Percentiles rank a stretch among this genome's conserved stretches.
These are phyloP conservation scores for Fremontodendron californicum DNA, from an alignment of 345 rosid genomes.

Conservation along the genomic window DNA sequence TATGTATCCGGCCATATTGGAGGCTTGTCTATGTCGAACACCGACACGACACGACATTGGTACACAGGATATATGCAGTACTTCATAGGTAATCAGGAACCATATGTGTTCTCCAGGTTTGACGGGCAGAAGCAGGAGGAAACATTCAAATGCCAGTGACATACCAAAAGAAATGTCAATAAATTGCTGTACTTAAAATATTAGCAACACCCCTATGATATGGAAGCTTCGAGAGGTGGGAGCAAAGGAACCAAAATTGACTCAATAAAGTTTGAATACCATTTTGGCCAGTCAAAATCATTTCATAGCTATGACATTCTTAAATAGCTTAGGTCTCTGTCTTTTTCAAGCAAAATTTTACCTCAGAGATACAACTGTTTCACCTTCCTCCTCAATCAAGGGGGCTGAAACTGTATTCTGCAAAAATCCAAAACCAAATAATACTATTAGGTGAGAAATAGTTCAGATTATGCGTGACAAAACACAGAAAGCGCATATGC, in stretches of 20 bases:
- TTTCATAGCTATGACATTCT: not conserved
- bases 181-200: not conserved
- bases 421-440: not conserved
- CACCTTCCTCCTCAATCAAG: slow-evolving; percentile 7
- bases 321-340: not conserved
- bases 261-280: not conserved
- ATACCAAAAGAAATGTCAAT: not conserved
- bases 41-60: not conserved
- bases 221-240: not conserved
- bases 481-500: not conserved
- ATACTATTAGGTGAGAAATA: not conserved
- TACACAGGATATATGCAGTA: not conserved
- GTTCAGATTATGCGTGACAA: not conserved
- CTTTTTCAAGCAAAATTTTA: not conserved
- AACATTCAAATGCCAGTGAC: not conserved
- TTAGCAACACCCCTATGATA: not conserved
- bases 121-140: not conserved
- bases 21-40: not conserved
- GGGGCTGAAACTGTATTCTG: slow-evolving; percentile 12
- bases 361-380: slow-evolving; percentile 7
- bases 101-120: no score
- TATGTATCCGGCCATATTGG: not conserved
- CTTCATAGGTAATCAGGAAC: not conserved
- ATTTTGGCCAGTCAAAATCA: not conserved
- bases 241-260: not conserved